phyloP scores from a whole-genome alignment of 352 stramenopile genomes.

The Phytophthora podocarpi region DNA sequence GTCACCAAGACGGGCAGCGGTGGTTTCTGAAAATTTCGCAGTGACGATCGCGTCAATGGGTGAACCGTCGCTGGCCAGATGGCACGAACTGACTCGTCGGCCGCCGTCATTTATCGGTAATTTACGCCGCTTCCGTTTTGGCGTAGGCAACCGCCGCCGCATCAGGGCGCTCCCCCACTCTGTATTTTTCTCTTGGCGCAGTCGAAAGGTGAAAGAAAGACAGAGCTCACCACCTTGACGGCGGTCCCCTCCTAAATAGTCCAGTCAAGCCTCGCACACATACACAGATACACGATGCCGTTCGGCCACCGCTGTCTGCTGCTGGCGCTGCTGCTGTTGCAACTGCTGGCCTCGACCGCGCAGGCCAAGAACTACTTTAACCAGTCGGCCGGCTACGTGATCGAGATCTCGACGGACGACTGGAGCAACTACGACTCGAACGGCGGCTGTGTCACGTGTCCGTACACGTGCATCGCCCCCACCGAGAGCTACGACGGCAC shows the following conservation, averaged over 20 bases:
- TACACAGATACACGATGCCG: slow-evolving; percentile 5
- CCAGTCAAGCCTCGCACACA: not conserved
- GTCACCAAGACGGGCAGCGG: slow-evolving; percentile 28
- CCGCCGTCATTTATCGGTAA: slow-evolving; percentile 34
- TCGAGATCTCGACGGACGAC: slow-evolving; percentile 72
- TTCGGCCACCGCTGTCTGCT: slow-evolving; percentile 12
- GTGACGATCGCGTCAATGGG: slow-evolving; percentile 32
- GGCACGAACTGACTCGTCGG: slow-evolving; percentile 34
- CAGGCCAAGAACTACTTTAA: slow-evolving; percentile 61
- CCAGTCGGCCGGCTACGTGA: slow-evolving; percentile 66
- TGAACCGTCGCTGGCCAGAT: slow-evolving; percentile 30
- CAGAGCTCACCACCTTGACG: slow-evolving; percentile 24
- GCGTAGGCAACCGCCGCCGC: slow-evolving; percentile 17
- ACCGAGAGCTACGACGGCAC: slow-evolving; percentile 74
- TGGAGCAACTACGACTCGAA: slow-evolving; percentile 87
- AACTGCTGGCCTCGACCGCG: slow-evolving; percentile 28
- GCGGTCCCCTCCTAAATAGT: slow-evolving; percentile 17
- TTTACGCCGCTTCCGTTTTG: slow-evolving; percentile 25
- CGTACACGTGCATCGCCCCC: slow-evolving; percentile 84
- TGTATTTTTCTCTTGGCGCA: slow-evolving; percentile 45
- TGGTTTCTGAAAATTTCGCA: slow-evolving; percentile 31
- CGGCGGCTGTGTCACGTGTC: slow-evolving; percentile 86
- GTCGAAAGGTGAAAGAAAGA: slow-evolving; percentile 22
- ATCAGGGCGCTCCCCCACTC: slow-evolving; percentile 17
- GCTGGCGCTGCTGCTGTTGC: slow-evolving; percentile 20